Evolutionary conservation across 768 basidiomycete genomes (phyloP).

Genomic region (Phaeolepiota aurea): DNA sequence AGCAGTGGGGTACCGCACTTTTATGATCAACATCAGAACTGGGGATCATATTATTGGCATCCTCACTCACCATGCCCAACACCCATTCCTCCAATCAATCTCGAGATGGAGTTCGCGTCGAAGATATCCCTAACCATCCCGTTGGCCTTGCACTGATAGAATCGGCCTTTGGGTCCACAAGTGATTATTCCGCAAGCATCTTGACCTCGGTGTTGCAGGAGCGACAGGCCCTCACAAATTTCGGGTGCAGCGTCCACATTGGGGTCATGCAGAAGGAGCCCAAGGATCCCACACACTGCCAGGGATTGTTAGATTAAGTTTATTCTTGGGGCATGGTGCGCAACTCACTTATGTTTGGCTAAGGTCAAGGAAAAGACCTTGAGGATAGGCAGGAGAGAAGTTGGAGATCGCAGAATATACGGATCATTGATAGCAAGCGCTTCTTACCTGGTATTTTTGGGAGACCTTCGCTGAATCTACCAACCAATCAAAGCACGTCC

Average conservation of each 20-base stretch:
- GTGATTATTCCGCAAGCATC: slow-evolving; percentile 98
- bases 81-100: slow-evolving; percentile 90
- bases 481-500: slow-evolving; percentile 2
- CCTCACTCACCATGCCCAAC: slow-evolving; percentile 82
- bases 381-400: neutral
- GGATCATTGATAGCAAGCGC: neutral
- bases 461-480: neutral
- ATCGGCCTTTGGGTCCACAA: slow-evolving; percentile 88
- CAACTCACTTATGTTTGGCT: no score
- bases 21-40: slow-evolving; percentile 2
- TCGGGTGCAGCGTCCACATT: slow-evolving; percentile 71
- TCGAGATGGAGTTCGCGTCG: slow-evolving; percentile 67
- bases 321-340: no score
- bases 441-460: neutral
- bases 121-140: slow-evolving; percentile 99
- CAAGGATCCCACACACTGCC: slow-evolving; percentile 88
- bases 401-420: neutral
- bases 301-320: no score
- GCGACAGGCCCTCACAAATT: slow-evolving; percentile 90
- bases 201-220: slow-evolving; percentile 95
- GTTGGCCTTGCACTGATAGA: slow-evolving; percentile 98
- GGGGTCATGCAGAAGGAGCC: slow-evolving; percentile 77
- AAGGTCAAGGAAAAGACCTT: no score
- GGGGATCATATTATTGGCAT: neutral
- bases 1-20: slow-evolving; percentile 96